Evolutionary conservation across 306 rosid species (phyloP), one percentile per base, ranked within the genome.

Genomic region (Rubus parviflorus): DNA sequence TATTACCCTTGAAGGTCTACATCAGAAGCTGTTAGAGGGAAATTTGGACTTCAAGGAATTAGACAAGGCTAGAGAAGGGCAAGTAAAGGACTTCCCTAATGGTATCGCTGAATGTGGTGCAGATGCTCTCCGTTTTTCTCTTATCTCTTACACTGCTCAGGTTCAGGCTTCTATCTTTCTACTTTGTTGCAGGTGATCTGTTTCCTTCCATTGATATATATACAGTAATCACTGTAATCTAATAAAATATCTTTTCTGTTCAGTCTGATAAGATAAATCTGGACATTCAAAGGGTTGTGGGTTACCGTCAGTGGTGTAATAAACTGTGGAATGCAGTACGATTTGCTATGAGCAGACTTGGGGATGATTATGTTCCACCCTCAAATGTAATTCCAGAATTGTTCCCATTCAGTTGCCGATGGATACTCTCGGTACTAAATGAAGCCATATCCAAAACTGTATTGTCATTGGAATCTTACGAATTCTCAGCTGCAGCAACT

Each of bases 191-290:
- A 25, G 30, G 62, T 56, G 47, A 25, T 25, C 5, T 65, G 23
- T 12, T 37, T 75, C 61, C 40, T 73, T 54, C 14, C 63, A 25
- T 48, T 13, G 9, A 66, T 70, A 10, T 51, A 7, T 47, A 9
- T 10, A 25, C 30, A 25, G 30, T 25, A 25, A 25, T 25, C 30
- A 25, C 30, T 47, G 45, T 53, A 11, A 72, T 47, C 52, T 47
- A 25, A 25, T 25, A 0, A 25, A 25, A 25, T 83, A 1, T 25
- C 30, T 25, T 25, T 54, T 69, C 63, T 88, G 79, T n/a, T 75
- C 94, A 94, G 97, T 92, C 98, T 35, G 98, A 94, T 84, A 92
- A 86, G 88, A 92, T 94, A 76, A 94, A 94, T 80, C 83, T 94
- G 56, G 98, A 94, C 80, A 90, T 94, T 78, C 93, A 85, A 86